Evolutionary conservation across 2,329 filamentous ascomycete species (phyloP).

Genomic region (Colletotrichum lentis): DNA sequence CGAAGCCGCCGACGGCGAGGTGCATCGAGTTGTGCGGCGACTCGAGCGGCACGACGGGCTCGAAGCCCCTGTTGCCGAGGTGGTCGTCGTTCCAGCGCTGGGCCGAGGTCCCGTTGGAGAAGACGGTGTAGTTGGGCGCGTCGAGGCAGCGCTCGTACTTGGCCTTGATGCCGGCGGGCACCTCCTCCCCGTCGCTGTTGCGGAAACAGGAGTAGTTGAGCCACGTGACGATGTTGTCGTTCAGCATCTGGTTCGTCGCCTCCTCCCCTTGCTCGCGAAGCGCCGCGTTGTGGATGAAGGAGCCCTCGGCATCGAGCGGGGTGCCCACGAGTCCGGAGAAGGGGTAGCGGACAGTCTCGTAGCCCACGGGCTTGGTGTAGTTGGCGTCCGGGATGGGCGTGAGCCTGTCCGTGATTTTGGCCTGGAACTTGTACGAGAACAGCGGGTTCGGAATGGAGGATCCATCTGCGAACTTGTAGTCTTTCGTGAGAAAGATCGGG

Average conservation of each 20-base stretch:
- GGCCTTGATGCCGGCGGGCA: constrained; percentile 23
- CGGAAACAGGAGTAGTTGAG: constrained; percentile 13
- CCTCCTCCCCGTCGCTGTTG: constrained; percentile 2
- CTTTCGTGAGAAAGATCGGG: not conserved
- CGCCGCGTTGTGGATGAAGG: constrained; percentile 29
- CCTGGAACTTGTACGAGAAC: constrained; percentile 40
- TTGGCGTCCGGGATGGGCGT: not conserved
- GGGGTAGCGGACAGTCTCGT: constrained; percentile 42
- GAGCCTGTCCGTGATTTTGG: constrained; percentile 35
- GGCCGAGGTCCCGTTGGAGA: constrained; percentile 45
- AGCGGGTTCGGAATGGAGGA: constrained; percentile 39
- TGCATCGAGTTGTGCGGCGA: constrained; percentile 44
- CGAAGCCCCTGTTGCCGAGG: constrained; percentile 24
- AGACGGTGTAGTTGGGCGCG: constrained; percentile 47
- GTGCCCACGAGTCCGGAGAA: constrained; percentile 42
- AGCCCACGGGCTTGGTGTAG: constrained; percentile 40
- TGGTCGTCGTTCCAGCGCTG: constrained; percentile 32
- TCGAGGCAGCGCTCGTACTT: constrained; percentile 41
- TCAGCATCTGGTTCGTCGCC: constrained; percentile 40
- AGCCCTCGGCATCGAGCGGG: constrained; percentile 1
- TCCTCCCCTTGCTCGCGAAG: constrained; percentile 12
- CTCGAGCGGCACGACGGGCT: constrained; percentile 41
- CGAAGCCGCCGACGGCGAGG: constrained; percentile 43
- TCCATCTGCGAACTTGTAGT: not conserved
- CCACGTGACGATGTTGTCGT: constrained; percentile 42